phyloP scores from a whole-genome alignment of 768 basidiomycete species.

The Lepiota venenata region DNA sequence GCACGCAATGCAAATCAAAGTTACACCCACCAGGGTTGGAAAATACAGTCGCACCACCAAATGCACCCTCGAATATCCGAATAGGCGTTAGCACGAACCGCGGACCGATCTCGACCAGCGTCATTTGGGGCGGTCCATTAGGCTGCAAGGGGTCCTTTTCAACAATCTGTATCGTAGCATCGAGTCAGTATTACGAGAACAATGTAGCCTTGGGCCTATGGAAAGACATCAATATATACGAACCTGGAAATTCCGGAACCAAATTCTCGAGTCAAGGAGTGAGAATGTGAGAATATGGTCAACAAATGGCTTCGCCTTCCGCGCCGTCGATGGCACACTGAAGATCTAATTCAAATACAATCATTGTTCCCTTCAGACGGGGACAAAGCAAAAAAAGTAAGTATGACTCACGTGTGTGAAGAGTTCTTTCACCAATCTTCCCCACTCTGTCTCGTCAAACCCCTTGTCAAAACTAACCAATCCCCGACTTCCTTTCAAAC shows the following conservation, averaged over 20 bases:
- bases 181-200: constrained; percentile 11
- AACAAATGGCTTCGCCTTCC: constrained; percentile 94
- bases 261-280: constrained; percentile 91
- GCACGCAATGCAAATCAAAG: not conserved
- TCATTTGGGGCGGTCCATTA: constrained; percentile 77
- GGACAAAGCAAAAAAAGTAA: not conserved
- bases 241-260: constrained; percentile 99
- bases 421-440: constrained; percentile 84
- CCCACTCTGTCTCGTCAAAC: constrained; percentile 90
- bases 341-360: constrained; percentile 64
- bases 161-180: constrained; percentile 58
- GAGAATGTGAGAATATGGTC: constrained; percentile 98
- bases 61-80: constrained; percentile 96
- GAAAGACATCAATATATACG: constrained; percentile 15
- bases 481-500: constrained; percentile 92
- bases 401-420: constrained; percentile 76
- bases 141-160: constrained; percentile 93
- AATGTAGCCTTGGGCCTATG: not conserved
- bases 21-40: constrained; percentile 83
- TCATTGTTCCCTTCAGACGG: constrained; percentile 2
- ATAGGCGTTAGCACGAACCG: constrained; percentile 97
- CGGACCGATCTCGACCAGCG: constrained; percentile 96
- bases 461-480: constrained; percentile 88
- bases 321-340: constrained; percentile 86
- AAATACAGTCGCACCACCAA: constrained; percentile 91